Evolutionary conservation across 2,329 filamentous ascomycete species (phyloP).

Genomic region (Penicillium sp.): DNA sequence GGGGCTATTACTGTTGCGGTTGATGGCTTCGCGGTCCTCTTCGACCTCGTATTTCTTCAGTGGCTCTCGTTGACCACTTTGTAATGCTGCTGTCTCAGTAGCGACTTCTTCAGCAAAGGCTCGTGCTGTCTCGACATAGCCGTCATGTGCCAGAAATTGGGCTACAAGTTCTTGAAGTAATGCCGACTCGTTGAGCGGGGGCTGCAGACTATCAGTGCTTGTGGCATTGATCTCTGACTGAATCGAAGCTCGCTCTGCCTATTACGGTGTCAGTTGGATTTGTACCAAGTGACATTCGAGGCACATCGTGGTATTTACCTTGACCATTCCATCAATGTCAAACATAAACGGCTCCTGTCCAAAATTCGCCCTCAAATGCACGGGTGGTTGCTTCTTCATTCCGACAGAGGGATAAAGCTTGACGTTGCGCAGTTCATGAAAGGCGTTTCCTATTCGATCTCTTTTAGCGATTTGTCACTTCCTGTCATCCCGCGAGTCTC

Average conservation of each 20-base stretch:
- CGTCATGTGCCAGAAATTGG: constrained; percentile 92
- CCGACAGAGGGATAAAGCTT: constrained; percentile 61
- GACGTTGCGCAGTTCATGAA: constrained; percentile 49
- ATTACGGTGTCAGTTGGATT: constrained; percentile 16
- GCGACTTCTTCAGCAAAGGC: constrained; percentile 84
- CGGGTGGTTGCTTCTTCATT: constrained; percentile 65
- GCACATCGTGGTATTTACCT: constrained; percentile 55
- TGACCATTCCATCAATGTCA: constrained; percentile 86
- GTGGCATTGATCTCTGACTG: constrained; percentile 64
- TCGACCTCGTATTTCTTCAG: constrained; percentile 67
- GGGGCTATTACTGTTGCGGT: constrained; percentile 73
- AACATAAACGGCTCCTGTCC: constrained; percentile 78
- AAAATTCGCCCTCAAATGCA: constrained; percentile 64
- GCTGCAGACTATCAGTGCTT: constrained; percentile 63
- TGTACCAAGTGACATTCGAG: background rate
- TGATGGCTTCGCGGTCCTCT: constrained; percentile 83
- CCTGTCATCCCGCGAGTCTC: no score
- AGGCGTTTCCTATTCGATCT: constrained; percentile 57
- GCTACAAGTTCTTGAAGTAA: constrained; percentile 81
- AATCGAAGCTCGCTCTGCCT: constrained; percentile 66
- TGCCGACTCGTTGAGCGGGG: constrained; percentile 70
- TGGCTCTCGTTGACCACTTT: constrained; percentile 57
- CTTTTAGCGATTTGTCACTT: constrained; percentile 11
- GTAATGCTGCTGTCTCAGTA: constrained; percentile 71
- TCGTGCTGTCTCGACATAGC: constrained; percentile 88